Evolutionary conservation across 345 rosid genomes (phyloP).

Genomic region (Gossypium turneri): DNA sequence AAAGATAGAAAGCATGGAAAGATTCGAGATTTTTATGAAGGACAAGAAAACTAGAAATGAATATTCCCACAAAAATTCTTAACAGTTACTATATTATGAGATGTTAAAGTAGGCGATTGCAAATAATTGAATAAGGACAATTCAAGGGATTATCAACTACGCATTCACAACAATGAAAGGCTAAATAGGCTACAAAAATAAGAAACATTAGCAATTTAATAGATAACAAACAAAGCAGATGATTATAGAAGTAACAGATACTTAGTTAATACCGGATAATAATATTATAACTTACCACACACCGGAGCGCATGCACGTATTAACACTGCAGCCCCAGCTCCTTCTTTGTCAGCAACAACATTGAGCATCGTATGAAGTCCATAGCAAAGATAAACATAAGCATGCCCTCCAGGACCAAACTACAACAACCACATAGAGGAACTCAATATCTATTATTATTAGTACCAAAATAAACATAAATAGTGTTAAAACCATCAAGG

Average conservation of each 20-base stretch:
- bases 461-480: background rate
- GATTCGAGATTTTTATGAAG: background rate
- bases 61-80: background rate
- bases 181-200: background rate
- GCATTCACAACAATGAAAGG: background rate
- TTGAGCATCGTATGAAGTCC: slow-evolving; percentile 93
- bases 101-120: background rate
- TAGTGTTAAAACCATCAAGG: background rate
- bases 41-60: background rate
- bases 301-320: slow-evolving; percentile 87
- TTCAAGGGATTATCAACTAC: background rate
- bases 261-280: background rate
- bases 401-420: slow-evolving; percentile 96
- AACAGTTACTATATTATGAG: background rate
- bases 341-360: slow-evolving; percentile 85
- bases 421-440: slow-evolving; percentile 20
- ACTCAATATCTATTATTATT: background rate
- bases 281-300: slow-evolving; percentile 42
- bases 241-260: background rate
- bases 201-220: background rate
- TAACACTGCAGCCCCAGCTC: slow-evolving; percentile 85
- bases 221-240: background rate
- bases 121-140: background rate
- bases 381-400: slow-evolving; percentile 90
- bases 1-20: background rate